Evolutionary conservation across 495 filamentous ascomycete species (phyloP).

Genomic region (Penicillium soppii): DNA sequence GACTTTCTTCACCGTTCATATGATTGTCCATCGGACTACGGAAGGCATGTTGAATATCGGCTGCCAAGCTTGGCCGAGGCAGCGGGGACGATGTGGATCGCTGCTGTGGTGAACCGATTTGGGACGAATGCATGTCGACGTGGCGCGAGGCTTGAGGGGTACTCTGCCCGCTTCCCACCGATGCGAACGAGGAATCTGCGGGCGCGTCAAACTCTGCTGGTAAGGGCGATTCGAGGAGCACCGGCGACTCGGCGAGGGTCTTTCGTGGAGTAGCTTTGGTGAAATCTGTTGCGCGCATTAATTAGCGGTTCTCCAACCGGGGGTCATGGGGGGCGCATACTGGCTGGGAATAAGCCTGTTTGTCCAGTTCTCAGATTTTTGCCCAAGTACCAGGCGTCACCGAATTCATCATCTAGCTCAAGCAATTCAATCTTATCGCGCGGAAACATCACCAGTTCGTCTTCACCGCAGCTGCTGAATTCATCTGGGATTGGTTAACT

Average conservation of each 20-base stretch:
- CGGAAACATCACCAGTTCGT: conserved; percentile 85
- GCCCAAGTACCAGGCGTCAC: conserved; percentile 96
- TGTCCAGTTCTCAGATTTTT: conserved; percentile 70
- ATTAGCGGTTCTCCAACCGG: neutral
- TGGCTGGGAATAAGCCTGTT: conserved; percentile 87
- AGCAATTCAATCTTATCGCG: conserved; percentile 89
- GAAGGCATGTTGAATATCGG: conserved; percentile 48
- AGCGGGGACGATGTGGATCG: conserved; percentile 45
- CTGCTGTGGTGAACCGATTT: conserved; percentile 29
- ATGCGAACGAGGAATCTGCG: conserved; percentile 18
- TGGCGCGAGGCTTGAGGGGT: conserved; percentile 51
- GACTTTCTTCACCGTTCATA: conserved; percentile 59
- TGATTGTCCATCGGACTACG: conserved; percentile 45
- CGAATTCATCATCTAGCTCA: conserved; percentile 95
- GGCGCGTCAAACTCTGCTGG: conserved; percentile 24
- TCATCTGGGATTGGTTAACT: conserved; percentile 55
- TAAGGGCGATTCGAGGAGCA: conserved; percentile 21
- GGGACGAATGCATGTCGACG: conserved; percentile 27
- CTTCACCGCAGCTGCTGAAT: conserved; percentile 83
- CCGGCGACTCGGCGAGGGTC: conserved; percentile 21
- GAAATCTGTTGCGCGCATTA: conserved; percentile 16
- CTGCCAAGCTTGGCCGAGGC: conserved; percentile 36
- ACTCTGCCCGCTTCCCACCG: conserved; percentile 36
- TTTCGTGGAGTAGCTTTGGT: conserved; percentile 7
- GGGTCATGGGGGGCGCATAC: conserved; percentile 45